These are phyloP conservation scores for Xylaria telfairii DNA, from an alignment of 495 filamentous ascomycete genomes.

Conservation along the genomic window DNA sequence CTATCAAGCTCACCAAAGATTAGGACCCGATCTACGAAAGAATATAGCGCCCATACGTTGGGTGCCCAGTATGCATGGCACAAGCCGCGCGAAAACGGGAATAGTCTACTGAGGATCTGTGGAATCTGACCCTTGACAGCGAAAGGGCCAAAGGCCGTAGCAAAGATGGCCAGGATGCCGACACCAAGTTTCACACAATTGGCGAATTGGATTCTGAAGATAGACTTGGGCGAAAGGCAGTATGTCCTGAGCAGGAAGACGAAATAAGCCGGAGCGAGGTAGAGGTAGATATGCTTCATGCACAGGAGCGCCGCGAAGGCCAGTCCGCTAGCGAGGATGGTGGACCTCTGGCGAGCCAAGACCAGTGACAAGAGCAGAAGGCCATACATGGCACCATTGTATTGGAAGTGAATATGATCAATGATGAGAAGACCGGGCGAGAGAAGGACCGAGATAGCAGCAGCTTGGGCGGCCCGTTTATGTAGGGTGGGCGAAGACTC, in stretches of 20 bases:
- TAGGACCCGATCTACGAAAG: slow-evolving; percentile 81
- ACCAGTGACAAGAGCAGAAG: slow-evolving; percentile 85
- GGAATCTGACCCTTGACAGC: slow-evolving; percentile 81
- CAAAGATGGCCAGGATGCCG: slow-evolving; percentile 75
- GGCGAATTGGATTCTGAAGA: slow-evolving; percentile 74
- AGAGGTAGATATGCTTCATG: slow-evolving; percentile 98
- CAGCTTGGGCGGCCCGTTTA: slow-evolving; percentile 82
- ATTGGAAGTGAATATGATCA: slow-evolving; percentile 99
- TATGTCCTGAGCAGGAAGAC: slow-evolving; percentile 83
- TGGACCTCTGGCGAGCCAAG: slow-evolving; percentile 76
- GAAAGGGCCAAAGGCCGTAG: slow-evolving; percentile 88
- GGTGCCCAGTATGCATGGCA: slow-evolving; percentile 99
- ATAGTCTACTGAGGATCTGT: slow-evolving; percentile 85
- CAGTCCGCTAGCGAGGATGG: slow-evolving; percentile 77
- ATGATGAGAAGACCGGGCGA: slow-evolving; percentile 95
- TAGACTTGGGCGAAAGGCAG: slow-evolving; percentile 79
- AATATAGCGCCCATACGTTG: slow-evolving; percentile 97
- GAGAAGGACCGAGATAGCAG: slow-evolving; percentile 86
- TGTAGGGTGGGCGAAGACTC: slow-evolving; percentile 65
- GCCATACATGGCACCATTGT: slow-evolving; percentile 96
- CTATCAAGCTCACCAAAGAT: slow-evolving; percentile 68
- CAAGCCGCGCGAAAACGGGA: slow-evolving; percentile 90
- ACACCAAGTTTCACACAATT: slow-evolving; percentile 84
- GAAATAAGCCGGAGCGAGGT: slow-evolving; percentile 95
- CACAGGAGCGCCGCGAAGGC: slow-evolving; percentile 85